These are phyloP conservation scores for Hymenoscyphus fructigenus DNA, from an alignment of 2,329 filamentous ascomycete species.

Conservation along the genomic window DNA sequence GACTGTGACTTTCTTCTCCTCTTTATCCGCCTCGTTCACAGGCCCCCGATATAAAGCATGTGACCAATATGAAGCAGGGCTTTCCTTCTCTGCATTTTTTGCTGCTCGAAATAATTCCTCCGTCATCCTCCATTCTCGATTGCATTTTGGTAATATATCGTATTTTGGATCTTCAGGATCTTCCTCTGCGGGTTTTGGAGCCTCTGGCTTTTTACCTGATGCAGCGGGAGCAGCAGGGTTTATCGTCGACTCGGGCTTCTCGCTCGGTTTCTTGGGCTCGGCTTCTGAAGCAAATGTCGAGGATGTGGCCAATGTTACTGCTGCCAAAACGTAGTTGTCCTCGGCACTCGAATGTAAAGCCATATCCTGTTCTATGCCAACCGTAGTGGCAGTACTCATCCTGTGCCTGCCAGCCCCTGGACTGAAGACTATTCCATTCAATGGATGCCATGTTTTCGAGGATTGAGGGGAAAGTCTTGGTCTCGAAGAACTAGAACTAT, in stretches of 20 bases:
- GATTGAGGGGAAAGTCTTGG: conserved; percentile 10
- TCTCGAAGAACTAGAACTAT: conserved; percentile 16
- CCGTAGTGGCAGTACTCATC: conserved; percentile 23
- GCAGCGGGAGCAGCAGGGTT: background rate
- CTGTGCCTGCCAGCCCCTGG: conserved; percentile 17
- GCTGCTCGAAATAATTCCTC: conserved; percentile 49
- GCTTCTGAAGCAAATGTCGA: background rate
- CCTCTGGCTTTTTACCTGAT: background rate
- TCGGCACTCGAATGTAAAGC: conserved; percentile 24
- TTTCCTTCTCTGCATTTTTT: conserved; percentile 45
- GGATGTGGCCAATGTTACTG: background rate
- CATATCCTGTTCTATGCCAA: conserved; percentile 21
- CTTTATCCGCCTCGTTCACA: conserved; percentile 30
- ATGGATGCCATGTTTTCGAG: conserved; percentile 39
- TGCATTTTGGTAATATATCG: conserved; percentile 40
- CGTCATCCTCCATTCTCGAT: conserved; percentile 48
- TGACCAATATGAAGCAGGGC: conserved; percentile 61
- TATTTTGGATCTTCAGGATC: conserved; percentile 25
- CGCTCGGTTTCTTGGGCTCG: background rate
- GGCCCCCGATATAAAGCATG: conserved; percentile 65
- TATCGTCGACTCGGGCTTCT: background rate
- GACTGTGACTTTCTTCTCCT: conserved; percentile 58
- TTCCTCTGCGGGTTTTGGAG: background rate
- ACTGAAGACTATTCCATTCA: conserved; percentile 42
- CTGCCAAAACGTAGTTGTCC: conserved; percentile 25